Evolutionary conservation across 257 asterid species (phyloP), one percentile per base, ranked within the genome.

Genomic region (Ilex aquifolium): DNA sequence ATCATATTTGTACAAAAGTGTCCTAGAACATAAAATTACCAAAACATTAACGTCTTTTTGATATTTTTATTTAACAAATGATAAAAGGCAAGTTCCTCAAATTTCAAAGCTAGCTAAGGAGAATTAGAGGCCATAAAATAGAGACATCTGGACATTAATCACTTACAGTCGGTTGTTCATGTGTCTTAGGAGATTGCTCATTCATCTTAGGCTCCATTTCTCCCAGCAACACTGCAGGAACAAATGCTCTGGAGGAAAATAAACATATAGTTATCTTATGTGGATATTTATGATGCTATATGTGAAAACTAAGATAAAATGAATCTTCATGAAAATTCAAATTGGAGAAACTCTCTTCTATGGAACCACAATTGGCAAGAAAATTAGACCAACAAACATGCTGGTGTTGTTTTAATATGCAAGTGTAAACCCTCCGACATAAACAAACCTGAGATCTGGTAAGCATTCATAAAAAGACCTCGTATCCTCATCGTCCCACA

Each of bases 401-500:
- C 5, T 36, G 0, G 42, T 36, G 8, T 8, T 36, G 42, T 36
- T 36, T 21, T 36, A 36, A 4, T 8, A 36, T 4, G 42, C 7
- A 36, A 36, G 8, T 36, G 5, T 49, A 71, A 74, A 50, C 63
- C 57, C 52, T 68, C 65, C 49, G 36, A 31, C 32, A 50, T 32
- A 57, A 56, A 29, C n/a, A 54, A 57, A 90, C 99, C 99, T 90
- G 65, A 93, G 95, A 80, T 93, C 99, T 11, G 97, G 97, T 55
- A 93, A 87, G 85, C 87, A 76, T 77, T 93, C 97, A 2, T 93
- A 93, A 88, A 93, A 93, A 77, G 96, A 79, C 81, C 84, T 84
- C 13, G 99, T 93, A 83, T 93, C 99, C 69, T 93, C 99, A 69
- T 93, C 99, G 65, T 93, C 99, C 99, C 99, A 93, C 40, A 93